Evolutionary conservation across 805 yeast genomes (phyloP).

Genomic region (Candida sakaeoensis): DNA sequence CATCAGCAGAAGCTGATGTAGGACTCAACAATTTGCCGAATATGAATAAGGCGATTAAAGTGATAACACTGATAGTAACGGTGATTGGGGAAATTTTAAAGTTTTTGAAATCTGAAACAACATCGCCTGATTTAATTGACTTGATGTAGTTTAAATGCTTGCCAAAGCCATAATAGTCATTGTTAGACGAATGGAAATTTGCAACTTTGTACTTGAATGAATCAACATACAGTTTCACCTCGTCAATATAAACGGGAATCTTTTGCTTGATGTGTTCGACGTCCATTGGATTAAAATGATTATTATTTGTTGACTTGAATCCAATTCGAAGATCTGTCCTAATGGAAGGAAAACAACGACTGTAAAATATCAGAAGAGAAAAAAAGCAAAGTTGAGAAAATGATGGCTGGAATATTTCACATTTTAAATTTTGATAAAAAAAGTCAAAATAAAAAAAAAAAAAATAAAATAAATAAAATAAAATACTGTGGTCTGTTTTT

Average conservation of each 20-base stretch:
- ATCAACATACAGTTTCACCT: conserved; percentile 9
- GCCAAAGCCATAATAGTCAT: conserved; percentile 3
- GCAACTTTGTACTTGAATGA: conserved; percentile 11
- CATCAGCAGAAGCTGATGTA: not conserved
- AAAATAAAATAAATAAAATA: not conserved
- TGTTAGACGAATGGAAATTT: conserved; percentile 3
- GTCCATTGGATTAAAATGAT: conserved; percentile 10
- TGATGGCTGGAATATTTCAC: conserved; percentile 2
- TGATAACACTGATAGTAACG: conserved; percentile 26
- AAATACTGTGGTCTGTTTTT: not conserved
- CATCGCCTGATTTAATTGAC: conserved; percentile 14
- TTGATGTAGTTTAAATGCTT: conserved; percentile 12
- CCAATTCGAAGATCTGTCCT: no score
- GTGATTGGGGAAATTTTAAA: conserved; percentile 33
- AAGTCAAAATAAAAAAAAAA: not conserved
- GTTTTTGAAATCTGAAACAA: conserved; percentile 26
- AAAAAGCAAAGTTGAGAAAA: conserved; percentile 5
- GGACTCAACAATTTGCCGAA: conserved; percentile 18
- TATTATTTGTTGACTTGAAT: not conserved
- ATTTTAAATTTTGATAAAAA: no score
- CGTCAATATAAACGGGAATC: conserved; percentile 11
- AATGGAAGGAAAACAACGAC: not conserved
- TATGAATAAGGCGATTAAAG: conserved; percentile 25
- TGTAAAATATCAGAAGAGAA: not conserved
- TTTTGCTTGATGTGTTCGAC: conserved; percentile 9